Evolutionary conservation across 73 alveolate genomes (phyloP).

Genomic region (Durusdinium trenchii): DNA sequence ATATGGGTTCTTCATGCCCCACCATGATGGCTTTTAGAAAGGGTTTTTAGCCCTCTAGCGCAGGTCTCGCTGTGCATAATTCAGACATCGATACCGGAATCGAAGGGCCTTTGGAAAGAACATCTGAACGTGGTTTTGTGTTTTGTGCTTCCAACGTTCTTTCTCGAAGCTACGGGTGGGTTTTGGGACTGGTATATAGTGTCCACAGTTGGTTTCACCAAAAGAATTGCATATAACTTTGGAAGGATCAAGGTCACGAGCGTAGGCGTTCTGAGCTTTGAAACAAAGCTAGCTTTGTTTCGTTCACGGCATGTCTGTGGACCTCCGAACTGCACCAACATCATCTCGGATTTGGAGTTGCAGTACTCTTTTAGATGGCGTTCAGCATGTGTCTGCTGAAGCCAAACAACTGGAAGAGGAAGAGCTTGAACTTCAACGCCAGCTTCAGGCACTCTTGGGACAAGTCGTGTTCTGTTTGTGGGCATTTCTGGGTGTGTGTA

Average conservation of each 20-base stretch:
- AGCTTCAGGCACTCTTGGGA: neutral
- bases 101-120: neutral
- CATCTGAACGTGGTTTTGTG: neutral
- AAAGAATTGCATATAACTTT: too few relatives aligned
- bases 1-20: neutral
- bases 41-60: neutral
- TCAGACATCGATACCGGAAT: neutral
- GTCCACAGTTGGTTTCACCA: too few relatives aligned
- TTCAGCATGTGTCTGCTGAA: neutral
- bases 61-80: neutral
- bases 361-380: neutral
- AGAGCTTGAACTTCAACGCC: neutral
- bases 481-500: too few relatives aligned
- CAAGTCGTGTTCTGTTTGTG: too few relatives aligned
- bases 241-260: too few relatives aligned
- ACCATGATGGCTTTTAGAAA: too few relatives aligned
- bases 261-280: too few relatives aligned
- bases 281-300: too few relatives aligned
- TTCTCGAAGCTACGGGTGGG: slow-evolving; percentile 6
- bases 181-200: neutral
- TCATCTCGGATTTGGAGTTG: neutral
- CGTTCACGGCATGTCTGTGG: neutral
- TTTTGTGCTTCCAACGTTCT: neutral
- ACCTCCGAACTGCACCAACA: neutral
- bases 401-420: neutral